Evolutionary conservation across 345 rosid species (phyloP).

Genomic region (Syzygium oleosum): DNA sequence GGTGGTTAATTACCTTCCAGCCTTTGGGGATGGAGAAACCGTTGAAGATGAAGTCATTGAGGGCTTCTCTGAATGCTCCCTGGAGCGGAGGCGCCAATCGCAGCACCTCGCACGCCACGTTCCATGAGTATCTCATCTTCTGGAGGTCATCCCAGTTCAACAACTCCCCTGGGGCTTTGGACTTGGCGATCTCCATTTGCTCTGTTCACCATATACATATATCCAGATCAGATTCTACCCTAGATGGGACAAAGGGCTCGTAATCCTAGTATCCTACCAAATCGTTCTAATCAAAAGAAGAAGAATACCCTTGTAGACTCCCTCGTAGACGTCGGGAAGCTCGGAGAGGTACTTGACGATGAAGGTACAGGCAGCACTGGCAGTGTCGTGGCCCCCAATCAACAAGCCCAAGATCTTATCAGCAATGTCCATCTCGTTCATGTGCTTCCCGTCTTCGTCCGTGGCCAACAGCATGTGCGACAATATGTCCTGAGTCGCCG

Average conservation of each 20-base stretch:
- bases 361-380: conserved; percentile 30
- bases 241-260: background rate
- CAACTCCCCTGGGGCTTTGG: conserved; percentile 14
- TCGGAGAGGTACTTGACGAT: conserved; percentile 24
- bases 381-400: conserved; percentile 34
- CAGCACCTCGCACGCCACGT: conserved; percentile 28
- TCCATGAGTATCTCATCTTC: conserved; percentile 35
- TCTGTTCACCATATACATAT: background rate
- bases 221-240: background rate
- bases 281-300: background rate
- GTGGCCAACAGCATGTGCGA: conserved; percentile 16
- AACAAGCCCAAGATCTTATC: conserved; percentile 27
- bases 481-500: conserved; percentile 17
- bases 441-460: conserved; percentile 21
- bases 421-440: conserved; percentile 23
- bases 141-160: conserved; percentile 27
- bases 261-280: too few species aligned
- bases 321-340: conserved; percentile 19
- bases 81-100: conserved; percentile 25
- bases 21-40: conserved; percentile 32
- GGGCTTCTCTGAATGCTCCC: conserved; percentile 30
- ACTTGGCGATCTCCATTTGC: conserved; percentile 24
- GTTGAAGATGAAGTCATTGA: conserved; percentile 22
- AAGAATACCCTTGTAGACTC: conserved; percentile 16
- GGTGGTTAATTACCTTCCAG: conserved; percentile 21